phyloP scores from a whole-genome alignment of 176 grass and related monocot species.

The Musa acuminata region DNA sequence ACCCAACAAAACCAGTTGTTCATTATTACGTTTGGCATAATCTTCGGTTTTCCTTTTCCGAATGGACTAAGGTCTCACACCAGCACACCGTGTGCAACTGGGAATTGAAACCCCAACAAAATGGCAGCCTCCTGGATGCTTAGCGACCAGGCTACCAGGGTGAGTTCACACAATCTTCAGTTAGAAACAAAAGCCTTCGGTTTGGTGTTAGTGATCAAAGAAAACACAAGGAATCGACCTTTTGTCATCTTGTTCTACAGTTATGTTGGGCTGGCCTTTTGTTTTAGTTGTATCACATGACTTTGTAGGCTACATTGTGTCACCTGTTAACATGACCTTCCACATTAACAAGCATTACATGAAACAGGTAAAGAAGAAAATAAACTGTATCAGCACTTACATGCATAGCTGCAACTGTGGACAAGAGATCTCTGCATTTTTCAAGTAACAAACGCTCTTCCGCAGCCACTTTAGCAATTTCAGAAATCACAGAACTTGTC shows the following conservation, averaged over 20 bases:
- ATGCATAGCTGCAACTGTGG: slow-evolving; percentile 45
- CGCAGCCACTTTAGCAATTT: slow-evolving; percentile 36
- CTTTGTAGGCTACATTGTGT: slow-evolving; percentile 7
- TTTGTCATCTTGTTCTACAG: not conserved
- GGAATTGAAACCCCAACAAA: too few relatives aligned
- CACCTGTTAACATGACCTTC: not conserved
- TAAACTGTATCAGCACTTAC: slow-evolving; percentile 27
- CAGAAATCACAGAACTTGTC: slow-evolving; percentile 31
- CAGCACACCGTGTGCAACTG: too few relatives aligned
- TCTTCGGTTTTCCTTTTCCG: not conserved
- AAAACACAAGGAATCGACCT: not conserved
- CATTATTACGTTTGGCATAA: not conserved
- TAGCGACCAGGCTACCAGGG: too few relatives aligned
- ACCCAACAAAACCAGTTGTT: not conserved
- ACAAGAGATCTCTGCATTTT: slow-evolving; percentile 51
- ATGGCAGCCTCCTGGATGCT: too few relatives aligned
- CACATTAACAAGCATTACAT: not conserved
- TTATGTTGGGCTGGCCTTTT: not conserved
- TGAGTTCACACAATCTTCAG: not conserved
- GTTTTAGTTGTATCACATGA: slow-evolving; percentile 6
- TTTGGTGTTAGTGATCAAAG: slow-evolving; percentile 5
- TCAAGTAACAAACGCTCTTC: slow-evolving; percentile 39
- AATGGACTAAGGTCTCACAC: too few relatives aligned
- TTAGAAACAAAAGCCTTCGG: not conserved
- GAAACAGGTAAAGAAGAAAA: not conserved